Conservation (phyloP, 1,284 basidiomycete species). For the Thelephora terrestris region DNA sequence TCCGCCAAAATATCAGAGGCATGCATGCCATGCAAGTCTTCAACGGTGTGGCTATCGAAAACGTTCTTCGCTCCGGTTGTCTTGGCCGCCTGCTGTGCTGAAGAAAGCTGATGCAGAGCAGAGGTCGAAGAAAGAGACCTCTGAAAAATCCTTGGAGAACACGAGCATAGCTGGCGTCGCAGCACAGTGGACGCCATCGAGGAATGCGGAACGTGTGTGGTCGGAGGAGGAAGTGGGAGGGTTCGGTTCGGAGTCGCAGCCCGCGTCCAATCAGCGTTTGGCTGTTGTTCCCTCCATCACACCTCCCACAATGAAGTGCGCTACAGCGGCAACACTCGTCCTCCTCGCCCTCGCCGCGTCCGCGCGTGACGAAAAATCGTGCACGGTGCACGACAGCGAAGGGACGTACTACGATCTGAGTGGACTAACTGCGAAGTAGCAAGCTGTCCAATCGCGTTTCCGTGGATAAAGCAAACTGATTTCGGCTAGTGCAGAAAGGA, state of each 20-base stretch:
- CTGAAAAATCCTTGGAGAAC: background rate
- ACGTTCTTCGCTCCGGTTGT: constrained; percentile 31
- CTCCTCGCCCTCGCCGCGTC: constrained; percentile 3
- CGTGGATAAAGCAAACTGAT: constrained; percentile 8
- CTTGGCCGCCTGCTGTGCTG: constrained; percentile 11
- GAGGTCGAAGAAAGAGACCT: background rate
- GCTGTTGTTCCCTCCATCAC: background rate
- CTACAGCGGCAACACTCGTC: constrained; percentile 5
- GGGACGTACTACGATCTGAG: constrained; percentile 56
- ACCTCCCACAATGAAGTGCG: constrained; percentile 4
- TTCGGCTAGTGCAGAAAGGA: constrained; percentile 40
- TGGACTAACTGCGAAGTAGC: constrained; percentile 43
- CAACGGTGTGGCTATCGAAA: constrained; percentile 63
- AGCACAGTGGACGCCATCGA: constrained; percentile 44
- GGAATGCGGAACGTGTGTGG: background rate
- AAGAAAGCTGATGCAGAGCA: constrained; percentile 12
- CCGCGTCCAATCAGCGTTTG: background rate
- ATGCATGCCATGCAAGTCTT: constrained; percentile 71
- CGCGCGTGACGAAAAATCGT: constrained; percentile 22
- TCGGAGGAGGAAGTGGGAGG: constrained; percentile 3
- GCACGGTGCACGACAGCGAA: constrained; percentile 26
- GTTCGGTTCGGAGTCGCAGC: constrained; percentile 3
- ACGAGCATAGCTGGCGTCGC: constrained; percentile 29
- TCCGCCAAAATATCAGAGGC: constrained; percentile 74
- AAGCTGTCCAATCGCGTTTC: background rate